Percentiles rank a stretch among this genome's conserved stretches.
Evolutionary conservation across 2,329 filamentous ascomycete species (phyloP).

Genomic region (Colletotrichum magnum): DNA sequence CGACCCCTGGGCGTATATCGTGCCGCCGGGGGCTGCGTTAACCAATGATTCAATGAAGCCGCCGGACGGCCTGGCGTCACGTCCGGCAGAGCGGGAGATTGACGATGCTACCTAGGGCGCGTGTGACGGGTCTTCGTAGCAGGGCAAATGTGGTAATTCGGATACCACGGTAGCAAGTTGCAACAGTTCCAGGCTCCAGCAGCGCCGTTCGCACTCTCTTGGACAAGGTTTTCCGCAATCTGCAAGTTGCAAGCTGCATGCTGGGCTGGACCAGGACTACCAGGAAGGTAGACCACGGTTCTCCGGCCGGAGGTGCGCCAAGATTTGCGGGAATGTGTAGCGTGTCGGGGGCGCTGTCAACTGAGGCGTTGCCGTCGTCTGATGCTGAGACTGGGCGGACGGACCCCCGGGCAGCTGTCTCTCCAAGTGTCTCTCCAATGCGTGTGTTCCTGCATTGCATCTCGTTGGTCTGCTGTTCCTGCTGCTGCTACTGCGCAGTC

Average conservation of each 20-base stretch:
- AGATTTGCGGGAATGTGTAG: neutral
- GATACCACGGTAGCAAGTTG: too few species aligned
- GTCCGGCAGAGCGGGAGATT: constrained; percentile 23
- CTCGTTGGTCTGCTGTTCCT: neutral
- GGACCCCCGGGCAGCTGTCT: constrained; percentile 1
- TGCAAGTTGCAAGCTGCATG: neutral
- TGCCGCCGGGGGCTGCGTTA: constrained; percentile 12
- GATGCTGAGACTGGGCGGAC: constrained; percentile 26
- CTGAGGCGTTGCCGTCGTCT: constrained; percentile 24
- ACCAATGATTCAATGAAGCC: constrained; percentile 21
- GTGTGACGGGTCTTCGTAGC: neutral
- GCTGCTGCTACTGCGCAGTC: neutral
- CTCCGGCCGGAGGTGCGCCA: neutral
- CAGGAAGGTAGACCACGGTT: too few species aligned
- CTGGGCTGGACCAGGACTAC: too few species aligned
- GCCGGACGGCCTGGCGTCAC: constrained; percentile 10
- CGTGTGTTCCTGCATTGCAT: neutral
- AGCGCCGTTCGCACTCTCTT: constrained; percentile 3
- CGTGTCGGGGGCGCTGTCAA: neutral
- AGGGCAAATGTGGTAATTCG: too few species aligned
- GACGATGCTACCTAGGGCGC: neutral
- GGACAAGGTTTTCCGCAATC: neutral
- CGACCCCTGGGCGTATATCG: neutral
- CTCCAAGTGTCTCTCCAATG: neutral
- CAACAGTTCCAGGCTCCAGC: too few species aligned